A percentile compares a stretch with the other conserved stretches of the same genome.
These are phyloP conservation scores for Colletotrichum limetticola DNA, from an alignment of 2,329 filamentous ascomycete genomes.

Conservation along the genomic window DNA sequence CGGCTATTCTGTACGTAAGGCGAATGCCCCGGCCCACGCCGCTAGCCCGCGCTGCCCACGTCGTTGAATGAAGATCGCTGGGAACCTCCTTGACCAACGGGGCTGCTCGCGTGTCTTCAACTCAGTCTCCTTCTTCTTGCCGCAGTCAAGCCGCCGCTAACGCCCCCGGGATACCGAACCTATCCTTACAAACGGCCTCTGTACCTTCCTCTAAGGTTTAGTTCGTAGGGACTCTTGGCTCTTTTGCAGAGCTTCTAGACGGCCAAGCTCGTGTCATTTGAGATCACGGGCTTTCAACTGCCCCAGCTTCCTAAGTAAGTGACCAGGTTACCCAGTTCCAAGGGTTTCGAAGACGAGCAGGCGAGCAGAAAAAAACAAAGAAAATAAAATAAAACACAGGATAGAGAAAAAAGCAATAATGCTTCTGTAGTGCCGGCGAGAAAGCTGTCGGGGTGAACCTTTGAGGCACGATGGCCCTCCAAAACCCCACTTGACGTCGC, in stretches of 20 bases:
- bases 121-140: slow-evolving; percentile 3
- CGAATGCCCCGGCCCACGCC: not conserved
- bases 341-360: not conserved
- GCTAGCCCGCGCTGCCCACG: slow-evolving; percentile 5
- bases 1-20: slow-evolving; percentile 21
- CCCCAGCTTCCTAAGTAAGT: not conserved
- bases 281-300: not conserved
- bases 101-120: slow-evolving; percentile 24
- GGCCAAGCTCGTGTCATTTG: not conserved
- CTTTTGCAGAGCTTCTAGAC: not conserved
- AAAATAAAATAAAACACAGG: not conserved
- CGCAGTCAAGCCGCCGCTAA: slow-evolving; percentile 22
- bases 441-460: slow-evolving; percentile 15
- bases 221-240: not conserved
- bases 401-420: slow-evolving; percentile 13
- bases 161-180: not conserved
- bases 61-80: slow-evolving; percentile 26
- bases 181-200: not conserved
- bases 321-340: not conserved
- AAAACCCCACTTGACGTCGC: slow-evolving; percentile 16
- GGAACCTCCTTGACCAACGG: slow-evolving; percentile 15
- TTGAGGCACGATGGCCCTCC: slow-evolving; percentile 20
- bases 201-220: slow-evolving; percentile 18
- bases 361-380: not conserved
- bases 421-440: slow-evolving; percentile 8